Percentiles rank a stretch among this genome's conserved stretches.
Evolutionary conservation across 441 rosid species (phyloP).

Genomic region (Omphalea diandra): DNA sequence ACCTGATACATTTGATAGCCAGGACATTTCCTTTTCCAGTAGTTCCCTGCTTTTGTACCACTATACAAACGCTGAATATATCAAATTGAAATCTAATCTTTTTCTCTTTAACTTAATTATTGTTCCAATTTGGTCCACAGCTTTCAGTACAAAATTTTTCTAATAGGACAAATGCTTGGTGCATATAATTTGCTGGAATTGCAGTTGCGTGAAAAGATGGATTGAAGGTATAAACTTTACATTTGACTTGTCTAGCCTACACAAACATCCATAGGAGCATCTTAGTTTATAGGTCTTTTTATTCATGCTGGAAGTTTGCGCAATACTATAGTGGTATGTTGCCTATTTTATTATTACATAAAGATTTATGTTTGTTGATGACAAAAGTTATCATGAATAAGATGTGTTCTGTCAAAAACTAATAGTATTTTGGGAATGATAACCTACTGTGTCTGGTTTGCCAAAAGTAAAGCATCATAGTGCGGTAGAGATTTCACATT

Average conservation of each 20-base stretch:
- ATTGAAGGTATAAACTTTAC: neutral
- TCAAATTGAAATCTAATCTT: conserved; percentile 4
- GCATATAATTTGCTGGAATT: neutral
- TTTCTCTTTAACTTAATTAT: neutral
- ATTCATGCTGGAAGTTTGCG: neutral
- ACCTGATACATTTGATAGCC: neutral
- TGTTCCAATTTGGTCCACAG: conserved; percentile 1
- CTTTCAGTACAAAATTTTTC: conserved; percentile 1
- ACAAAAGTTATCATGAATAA: neutral
- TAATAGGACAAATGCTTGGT: neutral
- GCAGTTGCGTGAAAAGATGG: conserved; percentile 3
- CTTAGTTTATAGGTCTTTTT: neutral
- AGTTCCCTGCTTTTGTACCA: neutral
- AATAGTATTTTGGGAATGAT: neutral
- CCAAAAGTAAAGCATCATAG: neutral
- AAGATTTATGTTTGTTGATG: conserved; percentile 1
- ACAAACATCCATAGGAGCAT: neutral
- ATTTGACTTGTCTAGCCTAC: neutral
- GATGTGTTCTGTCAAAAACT: neutral
- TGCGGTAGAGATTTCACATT: neutral
- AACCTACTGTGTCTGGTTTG: conserved; percentile 3
- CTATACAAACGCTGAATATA: neutral
- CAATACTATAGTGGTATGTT: neutral
- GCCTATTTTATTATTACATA: neutral
- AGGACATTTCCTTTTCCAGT: conserved; percentile 1